These are phyloP conservation scores for Acaromyces ingoldii DNA, from an alignment of 1,284 basidiomycete species.

Conservation along the genomic window DNA sequence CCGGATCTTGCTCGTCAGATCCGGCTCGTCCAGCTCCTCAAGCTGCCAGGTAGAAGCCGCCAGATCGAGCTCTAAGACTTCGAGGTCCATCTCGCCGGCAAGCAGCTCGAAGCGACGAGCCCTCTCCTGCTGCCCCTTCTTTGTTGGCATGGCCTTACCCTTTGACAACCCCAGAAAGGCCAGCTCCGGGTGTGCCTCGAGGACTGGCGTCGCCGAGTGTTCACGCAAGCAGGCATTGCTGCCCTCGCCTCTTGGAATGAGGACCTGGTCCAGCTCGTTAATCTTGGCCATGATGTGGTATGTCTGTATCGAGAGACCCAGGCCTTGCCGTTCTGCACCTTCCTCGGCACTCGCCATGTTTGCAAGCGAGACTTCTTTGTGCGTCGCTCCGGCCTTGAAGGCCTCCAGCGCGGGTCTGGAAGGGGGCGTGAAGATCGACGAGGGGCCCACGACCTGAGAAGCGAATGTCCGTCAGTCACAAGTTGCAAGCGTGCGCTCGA, in stretches of 20 bases:
- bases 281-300: neutral
- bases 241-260: neutral
- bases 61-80: too few species aligned
- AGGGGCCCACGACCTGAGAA: neutral
- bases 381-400: neutral
- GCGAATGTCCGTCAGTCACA: too few species aligned
- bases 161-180: neutral
- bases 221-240: too few species aligned
- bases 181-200: constrained; percentile 3
- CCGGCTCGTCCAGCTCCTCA: too few species aligned
- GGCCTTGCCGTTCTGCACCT: neutral
- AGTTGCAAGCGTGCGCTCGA: neutral
- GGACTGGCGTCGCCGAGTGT: neutral
- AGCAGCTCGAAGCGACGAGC: neutral
- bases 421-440: constrained; percentile 6
- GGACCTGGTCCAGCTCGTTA: neutral
- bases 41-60: too few species aligned
- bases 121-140: neutral
- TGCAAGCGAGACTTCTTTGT: neutral
- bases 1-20: neutral
- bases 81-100: neutral
- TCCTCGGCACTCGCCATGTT: neutral
- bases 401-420: neutral
- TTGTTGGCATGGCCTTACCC: neutral
- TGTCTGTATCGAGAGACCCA: constrained; percentile 1